Conservation (phyloP, 2,329 filamentous ascomycete genomes). For the Xylariaceae sp. region DNA sequence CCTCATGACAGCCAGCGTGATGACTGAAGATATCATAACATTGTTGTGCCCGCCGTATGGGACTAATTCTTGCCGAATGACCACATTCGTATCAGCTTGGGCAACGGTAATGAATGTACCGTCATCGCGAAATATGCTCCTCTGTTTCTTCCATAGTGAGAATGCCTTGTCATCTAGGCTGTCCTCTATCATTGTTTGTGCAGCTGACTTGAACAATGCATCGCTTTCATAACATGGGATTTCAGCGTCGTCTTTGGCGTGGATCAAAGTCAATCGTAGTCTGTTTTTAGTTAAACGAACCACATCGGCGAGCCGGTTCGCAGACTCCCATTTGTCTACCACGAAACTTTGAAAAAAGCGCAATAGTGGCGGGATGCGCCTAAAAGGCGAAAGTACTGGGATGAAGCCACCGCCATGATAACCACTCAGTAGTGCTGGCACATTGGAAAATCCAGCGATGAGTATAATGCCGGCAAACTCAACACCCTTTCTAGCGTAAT, state of each 20-base stretch:
- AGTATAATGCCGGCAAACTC: slow-evolving; percentile 79
- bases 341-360: slow-evolving; percentile 59
- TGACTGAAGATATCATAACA: slow-evolving; percentile 61
- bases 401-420: slow-evolving; percentile 77
- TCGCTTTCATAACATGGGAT: slow-evolving; percentile 73
- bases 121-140: slow-evolving; percentile 41
- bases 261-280: slow-evolving; percentile 68
- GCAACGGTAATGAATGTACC: slow-evolving; percentile 48
- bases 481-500: slow-evolving; percentile 56
- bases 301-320: slow-evolving; percentile 58
- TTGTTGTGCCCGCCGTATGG: slow-evolving; percentile 63
- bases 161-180: slow-evolving; percentile 37
- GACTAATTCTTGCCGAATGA: slow-evolving; percentile 52
- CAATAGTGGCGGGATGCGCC: slow-evolving; percentile 61
- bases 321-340: slow-evolving; percentile 78
- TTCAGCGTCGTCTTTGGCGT: slow-evolving; percentile 76
- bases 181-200: slow-evolving; percentile 44
- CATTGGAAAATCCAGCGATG: slow-evolving; percentile 71
- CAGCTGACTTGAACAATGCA: slow-evolving; percentile 57
- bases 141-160: slow-evolving; percentile 42
- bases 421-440: slow-evolving; percentile 68
- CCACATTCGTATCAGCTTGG: slow-evolving; percentile 40
- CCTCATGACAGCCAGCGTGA: slow-evolving; percentile 61
- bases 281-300: slow-evolving; percentile 47
- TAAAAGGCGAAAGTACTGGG: slow-evolving; percentile 73